Conservation (phyloP, 2,329 filamentous ascomycete genomes). For the Clonostachys chloroleuca region DNA sequence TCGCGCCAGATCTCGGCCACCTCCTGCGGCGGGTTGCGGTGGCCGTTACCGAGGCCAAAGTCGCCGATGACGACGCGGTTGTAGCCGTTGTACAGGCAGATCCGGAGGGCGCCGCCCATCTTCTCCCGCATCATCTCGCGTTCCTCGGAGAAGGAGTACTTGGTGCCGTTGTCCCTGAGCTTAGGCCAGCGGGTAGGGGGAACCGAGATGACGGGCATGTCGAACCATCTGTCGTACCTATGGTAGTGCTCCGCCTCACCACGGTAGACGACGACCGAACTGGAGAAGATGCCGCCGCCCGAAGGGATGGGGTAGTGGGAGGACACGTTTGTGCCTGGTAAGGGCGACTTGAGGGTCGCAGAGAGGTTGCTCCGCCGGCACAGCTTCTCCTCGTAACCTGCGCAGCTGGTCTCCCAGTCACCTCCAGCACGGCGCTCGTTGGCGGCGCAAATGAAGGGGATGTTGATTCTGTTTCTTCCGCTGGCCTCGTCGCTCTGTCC, state of each 20-base stretch:
- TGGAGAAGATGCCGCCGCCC: constrained; percentile 65
- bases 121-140: constrained; percentile 69
- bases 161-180: constrained; percentile 60
- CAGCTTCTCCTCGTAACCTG: constrained; percentile 58
- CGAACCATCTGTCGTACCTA: constrained; percentile 47
- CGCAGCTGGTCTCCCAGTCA: constrained; percentile 68
- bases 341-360: constrained; percentile 61
- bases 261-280: constrained; percentile 68
- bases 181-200: constrained; percentile 70
- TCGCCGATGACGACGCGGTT: constrained; percentile 56
- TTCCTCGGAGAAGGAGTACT: constrained; percentile 70
- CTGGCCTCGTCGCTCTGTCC: constrained; percentile 24
- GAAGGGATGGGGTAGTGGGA: constrained; percentile 69
- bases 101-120: constrained; percentile 65
- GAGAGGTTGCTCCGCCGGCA: constrained; percentile 72
- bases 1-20: constrained; percentile 64
- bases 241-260: constrained; percentile 64
- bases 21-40: constrained; percentile 61
- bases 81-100: constrained; percentile 59
- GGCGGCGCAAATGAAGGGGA: constrained; percentile 68
- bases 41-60: constrained; percentile 60
- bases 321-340: constrained; percentile 31
- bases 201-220: constrained; percentile 69
- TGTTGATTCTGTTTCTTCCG: constrained; percentile 27
- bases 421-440: constrained; percentile 74